phyloP scores from a whole-genome alignment of 208 protist genomes.

The Spongospora subterranea region DNA sequence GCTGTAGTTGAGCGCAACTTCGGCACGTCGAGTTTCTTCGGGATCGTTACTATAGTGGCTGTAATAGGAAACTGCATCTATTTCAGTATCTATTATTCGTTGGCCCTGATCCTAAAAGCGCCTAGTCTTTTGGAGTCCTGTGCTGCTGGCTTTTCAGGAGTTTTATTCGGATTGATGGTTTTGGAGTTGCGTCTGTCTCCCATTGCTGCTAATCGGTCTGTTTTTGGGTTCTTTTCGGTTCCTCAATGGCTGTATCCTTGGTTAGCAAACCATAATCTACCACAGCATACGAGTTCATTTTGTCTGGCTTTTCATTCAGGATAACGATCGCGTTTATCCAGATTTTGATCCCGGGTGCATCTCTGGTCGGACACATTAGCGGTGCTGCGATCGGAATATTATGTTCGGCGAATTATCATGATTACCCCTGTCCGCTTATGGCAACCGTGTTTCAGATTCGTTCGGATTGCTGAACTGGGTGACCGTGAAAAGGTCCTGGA shows the following conservation, averaged over 20 bases:
- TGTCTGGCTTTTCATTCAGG: background rate
- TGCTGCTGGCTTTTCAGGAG: conserved; percentile 49
- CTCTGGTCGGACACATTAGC: background rate
- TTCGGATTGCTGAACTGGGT: conserved; percentile 26
- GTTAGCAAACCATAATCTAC: background rate
- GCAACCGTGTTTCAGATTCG: conserved; percentile 8
- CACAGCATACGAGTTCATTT: background rate
- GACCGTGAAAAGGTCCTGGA: conserved; percentile 19
- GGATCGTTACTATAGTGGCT: background rate
- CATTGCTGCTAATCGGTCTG: background rate
- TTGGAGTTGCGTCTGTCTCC: background rate
- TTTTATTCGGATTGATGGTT: conserved; percentile 31
- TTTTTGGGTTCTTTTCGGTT: background rate
- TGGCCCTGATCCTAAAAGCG: background rate
- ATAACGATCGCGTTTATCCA: background rate
- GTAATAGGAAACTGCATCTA: background rate
- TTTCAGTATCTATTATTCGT: background rate
- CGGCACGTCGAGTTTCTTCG: background rate
- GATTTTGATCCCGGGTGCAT: conserved; percentile 12
- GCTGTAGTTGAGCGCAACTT: background rate
- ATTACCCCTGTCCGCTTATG: background rate
- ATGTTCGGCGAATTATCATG: background rate
- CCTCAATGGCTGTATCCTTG: background rate
- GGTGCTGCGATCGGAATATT: background rate
- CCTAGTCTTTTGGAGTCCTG: background rate